phyloP scores from a whole-genome alignment of 306 rosid species.

The Morella rubra region DNA sequence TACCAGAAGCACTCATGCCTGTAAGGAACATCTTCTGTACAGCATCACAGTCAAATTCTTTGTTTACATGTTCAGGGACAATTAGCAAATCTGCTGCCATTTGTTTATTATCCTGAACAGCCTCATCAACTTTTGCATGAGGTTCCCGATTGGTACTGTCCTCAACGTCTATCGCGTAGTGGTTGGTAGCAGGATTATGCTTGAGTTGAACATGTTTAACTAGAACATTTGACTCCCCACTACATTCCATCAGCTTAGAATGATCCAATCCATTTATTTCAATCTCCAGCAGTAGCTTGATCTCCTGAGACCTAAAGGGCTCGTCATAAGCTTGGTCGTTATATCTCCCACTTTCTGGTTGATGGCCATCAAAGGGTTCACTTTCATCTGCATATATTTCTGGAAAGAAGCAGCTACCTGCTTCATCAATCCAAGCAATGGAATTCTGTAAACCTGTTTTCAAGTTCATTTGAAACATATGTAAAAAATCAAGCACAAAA shows the following conservation, averaged over 20 bases:
- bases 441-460: conserved; percentile 63
- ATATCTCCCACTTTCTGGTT: conserved; percentile 26
- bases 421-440: conserved; percentile 92
- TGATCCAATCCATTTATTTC: conserved; percentile 58
- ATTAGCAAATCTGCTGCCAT: conserved; percentile 30
- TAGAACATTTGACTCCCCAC: conserved; percentile 72
- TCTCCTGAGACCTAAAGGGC: conserved; percentile 46
- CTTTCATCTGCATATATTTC: conserved; percentile 49
- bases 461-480: conserved; percentile 71
- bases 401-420: conserved; percentile 84
- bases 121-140: conserved; percentile 36
- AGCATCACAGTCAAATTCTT: conserved; percentile 45
- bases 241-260: conserved; percentile 55
- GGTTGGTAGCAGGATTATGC: conserved; percentile 37
- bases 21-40: conserved; percentile 57
- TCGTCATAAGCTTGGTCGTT: conserved; percentile 35
- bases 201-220: conserved; percentile 47
- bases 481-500: conserved; percentile 72
- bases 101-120: conserved; percentile 32
- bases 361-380: conserved; percentile 26
- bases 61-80: conserved; percentile 36
- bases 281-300: conserved; percentile 74
- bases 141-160: conserved; percentile 50
- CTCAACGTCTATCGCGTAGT: conserved; percentile 52
- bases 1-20: conserved; percentile 47